Base-by-base conservation (phyloP, 2,329 filamentous ascomycete species). In the Claviceps arundinis region DNA sequence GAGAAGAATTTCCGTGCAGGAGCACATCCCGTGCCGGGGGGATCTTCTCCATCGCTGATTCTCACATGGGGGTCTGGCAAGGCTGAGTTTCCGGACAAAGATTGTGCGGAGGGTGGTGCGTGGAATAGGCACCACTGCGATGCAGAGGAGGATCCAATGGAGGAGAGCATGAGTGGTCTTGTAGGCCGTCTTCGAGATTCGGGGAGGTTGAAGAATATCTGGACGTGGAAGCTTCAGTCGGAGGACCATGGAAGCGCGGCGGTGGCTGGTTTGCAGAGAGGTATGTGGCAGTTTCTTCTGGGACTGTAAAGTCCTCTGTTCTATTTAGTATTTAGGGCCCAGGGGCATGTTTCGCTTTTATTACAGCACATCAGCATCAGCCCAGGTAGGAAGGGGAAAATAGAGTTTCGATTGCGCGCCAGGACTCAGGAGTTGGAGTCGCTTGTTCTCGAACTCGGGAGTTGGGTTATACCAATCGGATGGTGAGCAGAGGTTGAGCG, bases 21-120 rank as follows among this genome's bases (percentile, higher is more conserved):
- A 5, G 22, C 19, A 4, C 7, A 19, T 7, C 45, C 53, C 17
- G 50, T 54, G 3, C 59, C 61, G 3, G 42, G 26, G 8, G 42
- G 11, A 6, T 44, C 42, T 6, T 55, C 58, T 0, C 58, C 68
- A 2, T 64, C 67, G 17, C 50, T 72, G 8, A 61, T 65, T 8
- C 60, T 69, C 17, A 65, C 68, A 0, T 65, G 63, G 17, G 61
- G 63, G 1, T 57, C 57, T 14, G 19, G 49, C 0, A 50, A 60
- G 4, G 65, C 69, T 68, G 48, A 58, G 59, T 3, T 57, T 58
- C 1, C 60, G 56, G 42, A 54, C 52, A 24, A 57, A 0, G 68
- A 70, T 45, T 54, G 61, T 0, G 58, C 6, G 4, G 22, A 37
- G 9, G 45, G 62, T 0, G 63, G 65, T 3, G 52, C 60, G 2